phyloP scores from a whole-genome alignment of 1,139 yeast species.

The Zygoascus meyerae region DNA sequence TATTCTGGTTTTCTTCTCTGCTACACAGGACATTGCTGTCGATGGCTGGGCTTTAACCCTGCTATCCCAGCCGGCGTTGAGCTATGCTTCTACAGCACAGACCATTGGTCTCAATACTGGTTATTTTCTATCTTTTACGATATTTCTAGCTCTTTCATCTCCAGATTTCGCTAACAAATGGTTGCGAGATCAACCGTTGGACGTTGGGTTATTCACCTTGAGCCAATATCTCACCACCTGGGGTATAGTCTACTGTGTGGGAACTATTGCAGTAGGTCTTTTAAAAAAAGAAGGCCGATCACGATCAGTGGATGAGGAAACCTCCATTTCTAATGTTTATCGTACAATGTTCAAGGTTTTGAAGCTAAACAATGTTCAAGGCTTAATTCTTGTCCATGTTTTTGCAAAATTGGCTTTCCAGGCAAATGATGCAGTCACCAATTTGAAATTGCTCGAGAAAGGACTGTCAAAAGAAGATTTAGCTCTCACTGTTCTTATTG shows the following conservation, averaged over 20 bases:
- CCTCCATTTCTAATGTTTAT: slow-evolving; percentile 48
- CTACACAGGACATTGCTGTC: slow-evolving; percentile 97
- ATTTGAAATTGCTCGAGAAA: slow-evolving; percentile 81
- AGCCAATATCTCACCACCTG: slow-evolving; percentile 72
- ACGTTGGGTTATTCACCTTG: slow-evolving; percentile 62
- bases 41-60: slow-evolving; percentile 98
- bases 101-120: slow-evolving; percentile 93
- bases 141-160: slow-evolving; percentile 83
- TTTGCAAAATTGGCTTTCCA: slow-evolving; percentile 89
- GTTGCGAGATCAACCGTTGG: slow-evolving; percentile 54
- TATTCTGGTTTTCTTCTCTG: slow-evolving; percentile 75
- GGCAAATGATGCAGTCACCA: slow-evolving; percentile 94
- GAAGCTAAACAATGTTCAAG: slow-evolving; percentile 68
- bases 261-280: slow-evolving; percentile 55
- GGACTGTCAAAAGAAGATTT: slow-evolving; percentile 92
- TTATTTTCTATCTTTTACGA: slow-evolving; percentile 84
- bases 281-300: slow-evolving; percentile 41
- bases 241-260: slow-evolving; percentile 65
- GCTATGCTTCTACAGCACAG: slow-evolving; percentile 97
- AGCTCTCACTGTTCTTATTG: slow-evolving; percentile 86
- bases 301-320: slow-evolving; percentile 30
- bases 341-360: slow-evolving; percentile 70
- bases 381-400: slow-evolving; percentile 66
- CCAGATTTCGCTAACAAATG: slow-evolving; percentile 90
- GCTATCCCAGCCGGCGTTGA: slow-evolving; percentile 66